Percentiles rank a stretch among this genome's conserved stretches.
Conservation (phyloP, 495 filamentous ascomycete species). For the Penicillium mononematosum region DNA sequence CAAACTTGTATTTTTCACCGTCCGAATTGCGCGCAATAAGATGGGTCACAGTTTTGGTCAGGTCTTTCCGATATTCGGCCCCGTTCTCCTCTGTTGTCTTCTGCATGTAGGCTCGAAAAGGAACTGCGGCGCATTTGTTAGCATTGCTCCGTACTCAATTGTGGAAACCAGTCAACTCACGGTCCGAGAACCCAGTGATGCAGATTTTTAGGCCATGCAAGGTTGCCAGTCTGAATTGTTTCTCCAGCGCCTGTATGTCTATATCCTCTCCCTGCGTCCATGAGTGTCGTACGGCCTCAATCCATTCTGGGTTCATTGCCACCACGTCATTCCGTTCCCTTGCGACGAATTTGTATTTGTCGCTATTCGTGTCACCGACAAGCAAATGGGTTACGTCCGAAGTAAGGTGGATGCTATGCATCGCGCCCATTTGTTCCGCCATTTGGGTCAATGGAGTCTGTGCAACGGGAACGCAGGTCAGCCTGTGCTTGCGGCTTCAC, state of each 20-base stretch:
- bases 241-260: constrained; percentile 66
- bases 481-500: constrained; percentile 5
- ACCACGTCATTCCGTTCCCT: constrained; percentile 81
- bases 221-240: constrained; percentile 56
- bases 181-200: constrained; percentile 85
- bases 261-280: constrained; percentile 84
- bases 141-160: neutral
- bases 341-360: constrained; percentile 94
- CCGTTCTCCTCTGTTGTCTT: constrained; percentile 65
- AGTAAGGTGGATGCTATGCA: constrained; percentile 86
- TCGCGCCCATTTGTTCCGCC: constrained; percentile 79
- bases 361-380: constrained; percentile 80
- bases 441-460: constrained; percentile 69
- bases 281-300: constrained; percentile 73
- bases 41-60: constrained; percentile 80
- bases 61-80: constrained; percentile 77
- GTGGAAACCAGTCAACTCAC: constrained; percentile 46
- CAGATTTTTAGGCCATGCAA: constrained; percentile 71
- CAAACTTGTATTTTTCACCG: constrained; percentile 86
- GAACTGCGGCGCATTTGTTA: constrained; percentile 45
- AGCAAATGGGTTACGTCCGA: constrained; percentile 94
- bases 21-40: constrained; percentile 75
- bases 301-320: constrained; percentile 75
- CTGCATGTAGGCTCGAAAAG: constrained; percentile 65
- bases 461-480: constrained; percentile 12